Evolutionary conservation across 768 basidiomycete species (phyloP).

Genomic region (Boletus reticulatus): DNA sequence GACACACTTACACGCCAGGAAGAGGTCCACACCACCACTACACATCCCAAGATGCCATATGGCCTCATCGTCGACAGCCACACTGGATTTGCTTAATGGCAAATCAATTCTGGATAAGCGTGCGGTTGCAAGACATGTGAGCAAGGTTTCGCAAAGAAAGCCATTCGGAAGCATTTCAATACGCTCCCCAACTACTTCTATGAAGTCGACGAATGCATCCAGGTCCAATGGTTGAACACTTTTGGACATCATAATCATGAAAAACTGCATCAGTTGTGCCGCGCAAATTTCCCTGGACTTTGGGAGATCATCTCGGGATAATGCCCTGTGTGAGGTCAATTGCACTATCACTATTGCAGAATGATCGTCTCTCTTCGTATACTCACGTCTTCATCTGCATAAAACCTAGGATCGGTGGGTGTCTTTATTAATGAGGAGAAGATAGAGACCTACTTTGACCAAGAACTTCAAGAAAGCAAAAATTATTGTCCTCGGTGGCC

Average conservation of each 20-base stretch:
- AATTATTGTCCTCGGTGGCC: slow-evolving; percentile 7
- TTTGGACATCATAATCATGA: slow-evolving; percentile 20
- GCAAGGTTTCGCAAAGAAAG: slow-evolving; percentile 34
- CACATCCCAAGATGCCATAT: slow-evolving; percentile 39
- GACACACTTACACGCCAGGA: slow-evolving; percentile 39
- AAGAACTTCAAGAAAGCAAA: slow-evolving; percentile 14
- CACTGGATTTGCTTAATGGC: not conserved
- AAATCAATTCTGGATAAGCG: slow-evolving; percentile 12
- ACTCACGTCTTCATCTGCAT: slow-evolving; percentile 16
- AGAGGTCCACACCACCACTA: slow-evolving; percentile 31
- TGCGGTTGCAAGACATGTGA: slow-evolving; percentile 35
- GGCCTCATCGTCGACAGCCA: slow-evolving; percentile 30
- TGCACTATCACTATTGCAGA: not conserved
- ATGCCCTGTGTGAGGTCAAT: slow-evolving; percentile 9
- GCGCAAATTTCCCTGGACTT: slow-evolving; percentile 1
- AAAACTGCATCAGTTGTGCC: slow-evolving; percentile 27
- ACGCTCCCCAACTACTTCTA: slow-evolving; percentile 13
- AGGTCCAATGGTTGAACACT: slow-evolving; percentile 8
- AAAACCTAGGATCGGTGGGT: slow-evolving; percentile 15
- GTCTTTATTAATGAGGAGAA: not conserved
- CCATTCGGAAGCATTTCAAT: slow-evolving; percentile 7
- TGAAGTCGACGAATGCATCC: slow-evolving; percentile 7
- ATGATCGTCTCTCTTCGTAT: not conserved
- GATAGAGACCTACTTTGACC: slow-evolving; percentile 17
- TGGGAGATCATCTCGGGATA: slow-evolving; percentile 6